phyloP scores from a whole-genome alignment of 2,329 filamentous ascomycete genomes.

The Colletotrichum simmondsii region DNA sequence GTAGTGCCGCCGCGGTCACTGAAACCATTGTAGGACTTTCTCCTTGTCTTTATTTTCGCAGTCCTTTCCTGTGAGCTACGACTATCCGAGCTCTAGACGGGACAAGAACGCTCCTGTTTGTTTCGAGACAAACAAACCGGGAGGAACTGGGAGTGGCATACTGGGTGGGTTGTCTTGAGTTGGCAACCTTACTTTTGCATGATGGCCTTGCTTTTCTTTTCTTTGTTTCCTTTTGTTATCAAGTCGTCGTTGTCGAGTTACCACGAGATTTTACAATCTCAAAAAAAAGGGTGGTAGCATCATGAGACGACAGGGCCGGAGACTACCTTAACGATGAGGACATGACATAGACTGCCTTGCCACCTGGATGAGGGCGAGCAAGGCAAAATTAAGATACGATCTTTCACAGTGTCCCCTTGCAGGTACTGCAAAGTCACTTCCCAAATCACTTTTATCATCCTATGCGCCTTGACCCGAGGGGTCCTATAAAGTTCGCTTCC shows the following conservation, averaged over 20 bases:
- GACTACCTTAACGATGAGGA: constrained; percentile 6
- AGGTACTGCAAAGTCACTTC: constrained; percentile 13
- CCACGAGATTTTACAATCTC: background rate
- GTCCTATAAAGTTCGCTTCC: background rate
- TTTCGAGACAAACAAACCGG: background rate
- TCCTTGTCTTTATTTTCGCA: background rate
- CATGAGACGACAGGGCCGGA: background rate
- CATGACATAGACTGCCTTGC: constrained; percentile 19
- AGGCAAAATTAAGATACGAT: background rate
- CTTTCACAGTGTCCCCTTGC: background rate
- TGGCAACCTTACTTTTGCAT: constrained; percentile 5
- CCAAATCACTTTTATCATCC: constrained; percentile 27
- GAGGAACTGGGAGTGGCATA: background rate
- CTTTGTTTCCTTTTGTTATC: background rate
- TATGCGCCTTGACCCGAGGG: constrained; percentile 6
- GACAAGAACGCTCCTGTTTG: background rate
- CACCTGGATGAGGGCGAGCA: constrained; percentile 1
- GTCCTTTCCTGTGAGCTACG: background rate
- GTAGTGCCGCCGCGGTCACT: constrained; percentile 3
- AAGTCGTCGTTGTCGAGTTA: constrained; percentile 1
- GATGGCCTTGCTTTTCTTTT: background rate
- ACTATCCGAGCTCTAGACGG: background rate
- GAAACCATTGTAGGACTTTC: background rate
- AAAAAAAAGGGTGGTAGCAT: background rate
- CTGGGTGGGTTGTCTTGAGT: background rate